Conservation (phyloP, 805 yeast genomes). For the Metahyphopichia silvanorum region DNA sequence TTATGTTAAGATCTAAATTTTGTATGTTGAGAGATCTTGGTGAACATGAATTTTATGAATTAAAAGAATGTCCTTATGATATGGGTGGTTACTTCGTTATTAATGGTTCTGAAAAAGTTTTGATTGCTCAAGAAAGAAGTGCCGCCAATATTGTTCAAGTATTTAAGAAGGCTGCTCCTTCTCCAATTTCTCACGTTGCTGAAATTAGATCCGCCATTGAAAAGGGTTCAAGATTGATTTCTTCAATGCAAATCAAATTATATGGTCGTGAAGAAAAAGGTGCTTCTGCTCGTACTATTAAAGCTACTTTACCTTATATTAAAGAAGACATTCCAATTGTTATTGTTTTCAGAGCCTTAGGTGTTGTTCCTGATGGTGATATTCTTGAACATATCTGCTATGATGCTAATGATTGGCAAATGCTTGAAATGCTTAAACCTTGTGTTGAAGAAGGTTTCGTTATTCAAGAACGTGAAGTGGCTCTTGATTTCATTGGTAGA, state of each 20-base stretch:
- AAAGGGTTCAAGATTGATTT: conserved; percentile 92
- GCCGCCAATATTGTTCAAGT: conserved; percentile 99
- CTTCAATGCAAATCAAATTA: conserved; percentile 90
- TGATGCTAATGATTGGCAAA: conserved; percentile 98
- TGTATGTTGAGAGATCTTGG: conserved; percentile 88
- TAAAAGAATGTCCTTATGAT: conserved; percentile 98
- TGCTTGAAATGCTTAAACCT: conserved; percentile 98
- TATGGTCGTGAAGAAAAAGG: conserved; percentile 79
- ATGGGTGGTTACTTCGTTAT: conserved; percentile 99
- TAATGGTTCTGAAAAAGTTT: conserved; percentile 96
- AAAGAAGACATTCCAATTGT: conserved; percentile 97
- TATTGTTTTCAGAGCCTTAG: conserved; percentile 94
- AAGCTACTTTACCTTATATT: conserved; percentile 94
- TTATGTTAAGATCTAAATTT: conserved; percentile 94
- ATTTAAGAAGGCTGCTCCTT: conserved; percentile 94
- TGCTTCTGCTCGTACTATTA: conserved; percentile 73
- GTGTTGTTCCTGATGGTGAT: conserved; percentile 99
- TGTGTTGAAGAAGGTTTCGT: conserved; percentile 99
- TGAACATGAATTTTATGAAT: conserved; percentile 90
- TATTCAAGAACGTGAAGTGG: conserved; percentile 96
- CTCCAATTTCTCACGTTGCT: conserved; percentile 93
- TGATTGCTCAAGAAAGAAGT: conserved; percentile 97
- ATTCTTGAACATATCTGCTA: conserved; percentile 97
- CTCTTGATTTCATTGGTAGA: conserved; percentile 96
- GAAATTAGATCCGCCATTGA: conserved; percentile 96